phyloP scores from a whole-genome alignment of 352 stramenopile species.

The Pythium dissimile region DNA sequence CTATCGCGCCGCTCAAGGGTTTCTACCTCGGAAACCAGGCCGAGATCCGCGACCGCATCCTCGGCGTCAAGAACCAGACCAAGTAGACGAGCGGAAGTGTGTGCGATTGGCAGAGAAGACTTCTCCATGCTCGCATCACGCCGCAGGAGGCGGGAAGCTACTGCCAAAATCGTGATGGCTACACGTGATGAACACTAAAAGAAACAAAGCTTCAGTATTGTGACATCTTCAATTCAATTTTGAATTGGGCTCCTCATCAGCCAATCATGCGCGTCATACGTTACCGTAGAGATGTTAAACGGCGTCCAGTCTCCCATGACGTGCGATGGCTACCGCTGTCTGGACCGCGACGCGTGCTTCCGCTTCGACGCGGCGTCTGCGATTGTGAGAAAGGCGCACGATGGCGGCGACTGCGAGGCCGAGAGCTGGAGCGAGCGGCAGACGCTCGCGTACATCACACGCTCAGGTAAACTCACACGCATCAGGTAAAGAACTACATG shows the following conservation, averaged over 20 bases:
- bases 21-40: constrained; percentile 94
- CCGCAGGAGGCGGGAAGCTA: too few species aligned
- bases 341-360: constrained; percentile 64
- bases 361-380: constrained; percentile 41
- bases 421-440: constrained; percentile 6
- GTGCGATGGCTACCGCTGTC: constrained; percentile 45
- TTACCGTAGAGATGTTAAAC: not conserved
- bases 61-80: constrained; percentile 97
- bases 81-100: too few species aligned
- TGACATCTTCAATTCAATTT: constrained; percentile 4
- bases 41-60: constrained; percentile 95
- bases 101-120: too few species aligned
- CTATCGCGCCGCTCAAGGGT: constrained; percentile 79
- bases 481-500: constrained; percentile 24
- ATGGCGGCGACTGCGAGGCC: constrained; percentile 29
- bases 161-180: not conserved
- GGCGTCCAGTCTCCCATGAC: not conserved
- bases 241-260: constrained; percentile 2
- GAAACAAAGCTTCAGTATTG: not conserved
- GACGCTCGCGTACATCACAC: constrained; percentile 39
- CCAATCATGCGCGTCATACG: not conserved
- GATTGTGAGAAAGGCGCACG: constrained; percentile 32
- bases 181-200: not conserved
- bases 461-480: constrained; percentile 28
- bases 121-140: too few species aligned